Percentiles rank a stretch among this genome's conserved stretches.
Evolutionary conservation across 441 rosid genomes (phyloP).

Genomic region (Gossypium trilobum): DNA sequence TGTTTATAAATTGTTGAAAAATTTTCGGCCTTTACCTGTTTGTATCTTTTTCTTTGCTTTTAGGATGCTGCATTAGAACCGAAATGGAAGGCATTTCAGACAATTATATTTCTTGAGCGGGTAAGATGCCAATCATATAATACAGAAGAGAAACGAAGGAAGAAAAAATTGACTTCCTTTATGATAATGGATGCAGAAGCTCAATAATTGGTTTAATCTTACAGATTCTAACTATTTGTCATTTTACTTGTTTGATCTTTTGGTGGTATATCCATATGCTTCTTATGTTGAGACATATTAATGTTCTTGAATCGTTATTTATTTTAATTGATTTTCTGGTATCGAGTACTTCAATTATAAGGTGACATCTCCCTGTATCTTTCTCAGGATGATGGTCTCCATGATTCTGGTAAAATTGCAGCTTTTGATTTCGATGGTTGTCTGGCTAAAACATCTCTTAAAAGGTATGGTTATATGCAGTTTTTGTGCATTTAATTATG

Average conservation of each 20-base stretch:
- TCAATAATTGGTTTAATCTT: not conserved
- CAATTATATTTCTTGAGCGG: conserved; percentile 72
- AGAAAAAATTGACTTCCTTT: not conserved
- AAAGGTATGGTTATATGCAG: conserved; percentile 31
- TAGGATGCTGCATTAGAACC: conserved; percentile 65
- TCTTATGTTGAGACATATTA: too few relatives aligned
- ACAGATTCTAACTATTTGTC: not conserved
- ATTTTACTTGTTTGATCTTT: not conserved
- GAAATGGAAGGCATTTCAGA: conserved; percentile 84
- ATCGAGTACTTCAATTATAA: not conserved
- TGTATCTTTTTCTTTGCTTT: conserved; percentile 16
- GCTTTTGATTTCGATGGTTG: conserved; percentile 97
- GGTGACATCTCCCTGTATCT: not conserved
- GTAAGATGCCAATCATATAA: conserved; percentile 30
- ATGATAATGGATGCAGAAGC: not conserved
- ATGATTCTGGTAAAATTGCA: conserved; percentile 70
- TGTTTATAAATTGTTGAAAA: not conserved
- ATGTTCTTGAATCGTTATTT: not conserved
- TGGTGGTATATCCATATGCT: not conserved
- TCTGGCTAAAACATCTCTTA: conserved; percentile 75
- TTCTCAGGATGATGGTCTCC: conserved; percentile 67
- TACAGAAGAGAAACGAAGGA: not conserved
- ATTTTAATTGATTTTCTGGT: conserved; percentile 1
- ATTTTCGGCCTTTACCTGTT: not conserved
- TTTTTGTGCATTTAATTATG: not conserved